These are phyloP conservation scores for Penicillium atrosanguineum DNA, from an alignment of 495 filamentous ascomycete species.

Conservation along the genomic window DNA sequence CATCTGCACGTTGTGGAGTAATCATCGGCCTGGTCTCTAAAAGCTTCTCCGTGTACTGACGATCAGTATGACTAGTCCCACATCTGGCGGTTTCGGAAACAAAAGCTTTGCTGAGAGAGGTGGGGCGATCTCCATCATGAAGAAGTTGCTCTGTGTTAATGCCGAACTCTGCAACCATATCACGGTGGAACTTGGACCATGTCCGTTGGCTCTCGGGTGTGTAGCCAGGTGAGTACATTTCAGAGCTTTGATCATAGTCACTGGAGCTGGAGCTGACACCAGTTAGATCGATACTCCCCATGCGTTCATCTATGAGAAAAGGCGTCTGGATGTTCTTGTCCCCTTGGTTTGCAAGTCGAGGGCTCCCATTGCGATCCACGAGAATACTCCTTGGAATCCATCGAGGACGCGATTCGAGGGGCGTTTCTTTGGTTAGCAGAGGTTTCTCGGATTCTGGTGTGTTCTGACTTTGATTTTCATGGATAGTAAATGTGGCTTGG, in stretches of 20 bases:
- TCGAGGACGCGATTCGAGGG: background rate
- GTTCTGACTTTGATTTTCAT: background rate
- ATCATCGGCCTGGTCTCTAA: background rate
- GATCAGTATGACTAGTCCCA: background rate
- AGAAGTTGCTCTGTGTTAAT: slow-evolving; percentile 13
- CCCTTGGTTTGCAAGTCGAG: slow-evolving; percentile 12
- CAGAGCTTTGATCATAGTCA: slow-evolving; percentile 7
- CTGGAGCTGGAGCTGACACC: slow-evolving; percentile 15
- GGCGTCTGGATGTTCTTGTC: background rate
- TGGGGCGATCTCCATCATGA: background rate
- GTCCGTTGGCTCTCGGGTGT: slow-evolving; percentile 1
- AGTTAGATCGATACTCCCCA: background rate
- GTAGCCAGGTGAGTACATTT: slow-evolving; percentile 1
- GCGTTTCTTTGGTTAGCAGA: slow-evolving; percentile 10
- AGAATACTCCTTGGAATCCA: slow-evolving; percentile 13
- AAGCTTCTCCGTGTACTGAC: background rate
- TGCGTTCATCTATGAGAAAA: background rate
- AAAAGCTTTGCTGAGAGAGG: background rate
- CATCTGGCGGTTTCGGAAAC: too few species aligned
- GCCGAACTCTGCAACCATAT: slow-evolving; percentile 27
- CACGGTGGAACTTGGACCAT: slow-evolving; percentile 21
- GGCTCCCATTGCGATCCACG: slow-evolving; percentile 34
- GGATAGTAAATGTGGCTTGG: background rate
- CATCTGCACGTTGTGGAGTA: background rate
- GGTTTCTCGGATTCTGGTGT: slow-evolving; percentile 25